These are phyloP conservation scores for Plasmopara halstedii DNA, from an alignment of 352 stramenopile genomes.

Conservation along the genomic window DNA sequence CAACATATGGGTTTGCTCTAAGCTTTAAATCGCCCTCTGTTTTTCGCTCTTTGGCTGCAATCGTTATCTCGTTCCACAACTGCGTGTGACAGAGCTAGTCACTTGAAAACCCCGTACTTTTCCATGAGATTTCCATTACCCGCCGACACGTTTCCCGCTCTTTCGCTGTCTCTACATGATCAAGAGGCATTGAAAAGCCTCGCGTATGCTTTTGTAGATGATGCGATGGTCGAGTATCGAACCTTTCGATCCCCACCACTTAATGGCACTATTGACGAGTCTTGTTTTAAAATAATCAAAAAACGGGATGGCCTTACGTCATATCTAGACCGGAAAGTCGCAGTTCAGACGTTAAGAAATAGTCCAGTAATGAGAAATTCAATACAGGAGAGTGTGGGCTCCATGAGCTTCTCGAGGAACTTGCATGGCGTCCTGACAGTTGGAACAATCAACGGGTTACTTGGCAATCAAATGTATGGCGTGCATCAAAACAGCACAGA, in stretches of 20 bases:
- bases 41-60: too few species aligned
- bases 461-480: conserved; percentile 60
- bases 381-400: conserved; percentile 14
- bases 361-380: conserved; percentile 4
- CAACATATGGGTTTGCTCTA: too few species aligned
- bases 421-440: conserved; percentile 24
- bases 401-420: conserved; percentile 26
- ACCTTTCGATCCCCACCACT: conserved; percentile 22
- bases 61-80: too few species aligned
- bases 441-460: conserved; percentile 21
- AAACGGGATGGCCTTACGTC: conserved; percentile 21
- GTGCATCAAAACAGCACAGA: conserved; percentile 39
- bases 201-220: conserved; percentile 30
- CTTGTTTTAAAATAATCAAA: conserved; percentile 45
- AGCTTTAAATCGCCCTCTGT: too few species aligned
- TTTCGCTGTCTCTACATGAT: conserved; percentile 35
- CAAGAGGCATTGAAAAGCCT: conserved; percentile 27
- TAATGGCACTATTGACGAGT: conserved; percentile 29
- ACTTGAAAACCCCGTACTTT: neutral
- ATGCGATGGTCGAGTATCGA: conserved; percentile 38
- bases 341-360: conserved; percentile 4
- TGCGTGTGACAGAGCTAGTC: too few species aligned
- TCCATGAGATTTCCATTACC: conserved; percentile 30
- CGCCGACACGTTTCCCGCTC: conserved; percentile 29
- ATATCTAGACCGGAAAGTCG: conserved; percentile 17